Conservation (phyloP, 441 rosid species). For the Arabidopsis hybrid region DNA sequence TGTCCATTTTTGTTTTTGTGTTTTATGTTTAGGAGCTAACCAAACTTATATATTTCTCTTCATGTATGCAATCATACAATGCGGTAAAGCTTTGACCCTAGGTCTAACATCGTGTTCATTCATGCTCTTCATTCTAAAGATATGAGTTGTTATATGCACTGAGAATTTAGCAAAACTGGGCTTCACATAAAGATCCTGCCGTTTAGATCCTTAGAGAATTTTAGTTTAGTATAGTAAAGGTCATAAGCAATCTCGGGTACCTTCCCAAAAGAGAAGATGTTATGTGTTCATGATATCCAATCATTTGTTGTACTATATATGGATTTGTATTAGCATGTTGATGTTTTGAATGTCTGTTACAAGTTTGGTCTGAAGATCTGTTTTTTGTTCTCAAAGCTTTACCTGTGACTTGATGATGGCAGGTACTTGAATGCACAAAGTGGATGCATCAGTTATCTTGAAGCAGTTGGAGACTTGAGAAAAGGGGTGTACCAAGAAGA, state of each 20-base stretch:
- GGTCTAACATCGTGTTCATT: background rate
- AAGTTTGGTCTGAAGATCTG: constrained; percentile 20
- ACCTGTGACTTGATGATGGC: constrained; percentile 29
- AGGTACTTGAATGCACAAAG: constrained; percentile 40
- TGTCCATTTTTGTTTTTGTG: constrained; percentile 43
- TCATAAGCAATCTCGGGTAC: no score
- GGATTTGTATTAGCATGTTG: constrained; percentile 11
- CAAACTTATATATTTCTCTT: constrained; percentile 31
- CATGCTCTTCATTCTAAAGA: background rate
- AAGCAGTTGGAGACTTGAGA: constrained; percentile 28
- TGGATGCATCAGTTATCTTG: constrained; percentile 34
- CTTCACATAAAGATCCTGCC: background rate
- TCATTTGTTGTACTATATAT: background rate
- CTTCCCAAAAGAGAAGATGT: background rate
- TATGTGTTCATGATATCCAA: background rate
- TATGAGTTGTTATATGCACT: background rate
- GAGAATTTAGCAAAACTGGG: background rate
- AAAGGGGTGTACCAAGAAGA: constrained; percentile 46
- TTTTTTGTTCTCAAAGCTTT: constrained; percentile 14
- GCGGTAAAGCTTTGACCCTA: background rate
- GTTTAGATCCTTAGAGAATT: constrained; percentile 1
- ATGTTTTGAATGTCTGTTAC: constrained; percentile 17
- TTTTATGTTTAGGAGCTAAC: constrained; percentile 25
- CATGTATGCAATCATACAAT: constrained; percentile 1
- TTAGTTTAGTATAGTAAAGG: background rate